These are phyloP conservation scores for Citrus glauca DNA, from an alignment of 345 rosid genomes.

Conservation along the genomic window DNA sequence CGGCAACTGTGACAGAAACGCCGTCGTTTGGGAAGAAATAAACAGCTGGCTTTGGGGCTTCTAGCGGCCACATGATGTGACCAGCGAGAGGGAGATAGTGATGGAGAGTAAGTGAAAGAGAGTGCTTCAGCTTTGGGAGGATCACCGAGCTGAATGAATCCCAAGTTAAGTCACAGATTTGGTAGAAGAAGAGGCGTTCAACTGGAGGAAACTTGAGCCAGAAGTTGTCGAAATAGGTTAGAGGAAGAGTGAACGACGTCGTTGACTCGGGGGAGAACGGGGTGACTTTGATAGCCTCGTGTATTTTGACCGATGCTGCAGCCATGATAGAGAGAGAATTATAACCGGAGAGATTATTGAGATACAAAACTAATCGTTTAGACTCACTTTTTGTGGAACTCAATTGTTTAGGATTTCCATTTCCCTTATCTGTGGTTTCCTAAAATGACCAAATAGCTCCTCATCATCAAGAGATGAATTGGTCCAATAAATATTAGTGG, in stretches of 20 bases:
- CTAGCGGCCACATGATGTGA: slow-evolving; percentile 19
- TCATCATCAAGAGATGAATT: too few relatives aligned
- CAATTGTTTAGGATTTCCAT: too few relatives aligned
- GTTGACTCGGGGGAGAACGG: background rate
- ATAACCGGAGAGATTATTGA: too few relatives aligned
- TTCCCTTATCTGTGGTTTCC: too few relatives aligned
- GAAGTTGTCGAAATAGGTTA: background rate
- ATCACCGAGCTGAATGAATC: slow-evolving; percentile 28
- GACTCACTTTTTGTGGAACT: too few relatives aligned
- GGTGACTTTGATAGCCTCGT: background rate
- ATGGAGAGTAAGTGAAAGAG: slow-evolving; percentile 32
- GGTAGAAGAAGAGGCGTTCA: background rate
- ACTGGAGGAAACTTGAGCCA: background rate
- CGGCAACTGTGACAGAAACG: slow-evolving; percentile 37
- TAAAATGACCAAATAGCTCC: too few relatives aligned
- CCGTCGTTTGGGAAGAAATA: slow-evolving; percentile 16
- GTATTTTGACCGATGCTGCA: too few relatives aligned
- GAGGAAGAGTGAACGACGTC: background rate
- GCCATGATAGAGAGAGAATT: too few relatives aligned
- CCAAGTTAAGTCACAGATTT: background rate
- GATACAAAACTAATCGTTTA: too few relatives aligned
- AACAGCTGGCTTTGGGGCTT: slow-evolving; percentile 23
- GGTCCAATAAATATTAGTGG: too few relatives aligned
- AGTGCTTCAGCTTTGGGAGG: slow-evolving; percentile 36
- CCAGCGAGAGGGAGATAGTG: slow-evolving; percentile 35